Base-by-base conservation (phyloP, 805 yeast genomes). In the Starmera amethionina region DNA sequence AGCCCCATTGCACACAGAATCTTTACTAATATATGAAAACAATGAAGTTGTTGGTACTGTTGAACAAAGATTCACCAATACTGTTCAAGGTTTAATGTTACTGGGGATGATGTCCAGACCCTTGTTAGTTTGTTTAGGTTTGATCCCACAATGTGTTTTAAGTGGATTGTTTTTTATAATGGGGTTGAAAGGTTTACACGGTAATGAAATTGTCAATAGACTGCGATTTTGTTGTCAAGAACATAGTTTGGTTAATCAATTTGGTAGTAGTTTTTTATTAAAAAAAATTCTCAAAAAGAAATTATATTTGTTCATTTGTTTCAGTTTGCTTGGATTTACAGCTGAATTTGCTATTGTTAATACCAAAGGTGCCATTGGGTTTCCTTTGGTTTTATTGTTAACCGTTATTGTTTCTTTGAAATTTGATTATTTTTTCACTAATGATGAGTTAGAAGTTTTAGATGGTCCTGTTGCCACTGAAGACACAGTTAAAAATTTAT, bases 91-190 rank as follows among this genome's bases (percentile, higher is more conserved):
- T 0, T 60, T 85, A 11, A 55, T 90, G 58, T 84, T 87, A 8
- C 62, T 90, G 43, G 93, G 84, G 1, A 79, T 88, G 65, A 93
- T 90, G 97, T 64, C 90, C 2, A 70, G 95, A 13, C 98, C 98
- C 1, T 70, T 90, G 30, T 65, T 90, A 43, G 68, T 79, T 0
- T 90, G 93, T 8, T 63, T 93, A 28, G 90, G 89, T 0, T 64
- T 77, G 28, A 82, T 90, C 25, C 98, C 98, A 0, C 97, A 90
- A 56, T 93, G 94, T 8, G 95, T 90, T 1, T 65, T 90, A 15
- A 84, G 96, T 0, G 98, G 98, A 0, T 66, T 93, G 36, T 90
- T 93, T 57, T 89, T 88, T 69, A 77, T 86, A 45, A 90, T 90
- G 97, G 97, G 96, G 0, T 67, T 86, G 1, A 74, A 81, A 1